Conservation (phyloP, 2,329 filamentous ascomycete genomes). For the Xylariomycetidae sp. region DNA sequence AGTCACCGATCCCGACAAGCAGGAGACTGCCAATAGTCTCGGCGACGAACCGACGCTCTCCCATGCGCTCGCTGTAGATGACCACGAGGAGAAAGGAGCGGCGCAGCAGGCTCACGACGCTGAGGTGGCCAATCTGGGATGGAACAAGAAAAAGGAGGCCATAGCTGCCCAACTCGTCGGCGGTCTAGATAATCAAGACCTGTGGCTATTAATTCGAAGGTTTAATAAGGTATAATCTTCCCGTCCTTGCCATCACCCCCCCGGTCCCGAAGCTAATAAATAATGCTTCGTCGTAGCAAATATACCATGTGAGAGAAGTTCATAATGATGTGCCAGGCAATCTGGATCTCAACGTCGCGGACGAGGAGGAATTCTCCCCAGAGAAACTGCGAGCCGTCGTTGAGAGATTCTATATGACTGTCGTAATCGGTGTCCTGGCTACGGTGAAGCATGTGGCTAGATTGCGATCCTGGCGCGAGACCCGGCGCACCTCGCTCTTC, state of each 20-base stretch:
- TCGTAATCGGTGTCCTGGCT: conserved; percentile 62
- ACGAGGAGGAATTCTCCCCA: conserved; percentile 79
- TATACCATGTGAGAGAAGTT: conserved; percentile 65
- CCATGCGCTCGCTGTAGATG: conserved; percentile 38
- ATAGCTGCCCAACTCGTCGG: conserved; percentile 59
- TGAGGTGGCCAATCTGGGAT: conserved; percentile 64
- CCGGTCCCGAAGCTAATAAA: no score
- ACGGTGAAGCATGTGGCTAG: conserved; percentile 71
- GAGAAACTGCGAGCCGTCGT: conserved; percentile 76
- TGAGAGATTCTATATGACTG: conserved; percentile 77
- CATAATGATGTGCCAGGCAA: conserved; percentile 56
- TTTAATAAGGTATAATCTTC: conserved; percentile 62
- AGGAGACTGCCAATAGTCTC: conserved; percentile 17
- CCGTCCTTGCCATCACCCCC: no score
- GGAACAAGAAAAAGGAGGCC: conserved; percentile 56
- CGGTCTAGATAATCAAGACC: conserved; percentile 65
- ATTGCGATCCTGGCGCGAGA: conserved; percentile 75
- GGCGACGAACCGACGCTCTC: conserved; percentile 31
- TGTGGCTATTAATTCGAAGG: conserved; percentile 66
- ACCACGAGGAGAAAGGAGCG: conserved; percentile 39
- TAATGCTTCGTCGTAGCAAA: no score
- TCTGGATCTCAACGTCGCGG: conserved; percentile 74
- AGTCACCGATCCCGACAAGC: conserved; percentile 22
- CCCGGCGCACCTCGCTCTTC: conserved; percentile 62
- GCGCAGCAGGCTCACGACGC: conserved; percentile 40